Base-by-base conservation (phyloP, 73 alveolate genomes). In the Urostyla sp. region DNA sequence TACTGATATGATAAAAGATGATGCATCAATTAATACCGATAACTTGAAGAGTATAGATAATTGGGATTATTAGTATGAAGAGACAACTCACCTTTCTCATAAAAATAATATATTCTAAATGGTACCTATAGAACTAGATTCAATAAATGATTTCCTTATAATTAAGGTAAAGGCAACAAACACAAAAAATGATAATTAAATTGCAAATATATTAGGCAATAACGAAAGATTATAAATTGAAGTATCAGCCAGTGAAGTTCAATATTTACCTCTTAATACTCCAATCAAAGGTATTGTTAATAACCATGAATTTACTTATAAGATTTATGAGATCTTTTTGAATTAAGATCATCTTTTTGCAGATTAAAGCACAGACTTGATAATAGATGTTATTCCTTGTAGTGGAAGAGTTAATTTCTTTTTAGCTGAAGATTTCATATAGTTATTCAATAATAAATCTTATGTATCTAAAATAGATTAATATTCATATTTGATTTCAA, bases 211-310 rank as follows among this genome's bases (percentile, higher is more conserved):
- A 40, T 11, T 15, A 11, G 15, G 51, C 51, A 40, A 40, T 40
- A 40, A 40, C 15, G 83, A 67, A n/a, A 59, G 49, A 7, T 13
- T 69, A 1, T 7, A 69, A 49, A 16, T 69, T 8, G 49, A 67
- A 11, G 4, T 69, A 27, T 46, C 72, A 46, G 69, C 72, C 15
- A 46, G 72, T 69, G 83, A 69, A 28, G 72, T 69, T 1, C 34
- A 69, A 31, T 23, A 46, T 16, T 23, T 69, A 0, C 18, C 34
- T 11, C 72, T 59, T 5, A 69, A 69, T 7, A 13, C 26, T 1
- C 34, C 83, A 31, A 54, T 69, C 8, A 69, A 54, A 69, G 83
- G 83, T 49, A 67, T 46, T 69, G 83, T 69, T 23, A 23, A 67
- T 27, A 69, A 69, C 69, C 34, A 69, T 67, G 24, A 69, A 16